Percentiles rank a stretch among this genome's conserved stretches.
These are phyloP conservation scores for Tuber brumale DNA, from an alignment of 495 filamentous ascomycete species.

Conservation along the genomic window DNA sequence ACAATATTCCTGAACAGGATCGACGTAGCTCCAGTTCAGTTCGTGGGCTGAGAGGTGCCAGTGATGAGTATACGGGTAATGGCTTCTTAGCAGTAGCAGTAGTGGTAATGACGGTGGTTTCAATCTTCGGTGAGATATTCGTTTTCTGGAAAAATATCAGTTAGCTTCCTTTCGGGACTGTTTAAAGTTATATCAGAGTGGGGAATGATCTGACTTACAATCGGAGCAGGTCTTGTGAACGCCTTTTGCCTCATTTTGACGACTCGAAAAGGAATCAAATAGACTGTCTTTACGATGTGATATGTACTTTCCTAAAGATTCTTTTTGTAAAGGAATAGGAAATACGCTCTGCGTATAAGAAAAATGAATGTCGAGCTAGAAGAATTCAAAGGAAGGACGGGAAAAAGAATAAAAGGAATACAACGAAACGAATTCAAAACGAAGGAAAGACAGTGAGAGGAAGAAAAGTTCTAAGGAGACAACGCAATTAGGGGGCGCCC, in stretches of 20 bases:
- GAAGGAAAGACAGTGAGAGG: slow-evolving; percentile 3
- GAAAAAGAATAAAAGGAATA: neutral
- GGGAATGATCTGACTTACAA: slow-evolving; percentile 13
- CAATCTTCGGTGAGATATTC: slow-evolving; percentile 28
- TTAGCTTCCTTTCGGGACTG: neutral
- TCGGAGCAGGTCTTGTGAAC: slow-evolving; percentile 28
- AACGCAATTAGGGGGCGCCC: neutral
- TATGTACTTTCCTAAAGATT: slow-evolving; percentile 9
- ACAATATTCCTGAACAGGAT: slow-evolving; percentile 20
- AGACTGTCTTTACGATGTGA: slow-evolving; percentile 13
- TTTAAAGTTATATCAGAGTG: neutral
- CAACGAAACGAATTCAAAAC: slow-evolving; percentile 6
- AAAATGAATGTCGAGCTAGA: slow-evolving; percentile 2
- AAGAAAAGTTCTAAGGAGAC: neutral
- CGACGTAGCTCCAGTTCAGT: slow-evolving; percentile 32
- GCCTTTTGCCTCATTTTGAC: slow-evolving; percentile 33
- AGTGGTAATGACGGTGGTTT: neutral
- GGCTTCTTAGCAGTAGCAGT: slow-evolving; percentile 19
- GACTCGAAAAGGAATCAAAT: neutral
- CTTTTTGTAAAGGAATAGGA: slow-evolving; percentile 2
- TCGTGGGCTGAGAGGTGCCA: slow-evolving; percentile 32
- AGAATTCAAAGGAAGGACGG: slow-evolving; percentile 11
- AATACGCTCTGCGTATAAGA: slow-evolving; percentile 33
- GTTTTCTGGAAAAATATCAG: slow-evolving; percentile 26
- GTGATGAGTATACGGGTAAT: slow-evolving; percentile 11